These are phyloP conservation scores for Microthyrium microscopicum DNA, from an alignment of 2,329 filamentous ascomycete species.

Conservation along the genomic window DNA sequence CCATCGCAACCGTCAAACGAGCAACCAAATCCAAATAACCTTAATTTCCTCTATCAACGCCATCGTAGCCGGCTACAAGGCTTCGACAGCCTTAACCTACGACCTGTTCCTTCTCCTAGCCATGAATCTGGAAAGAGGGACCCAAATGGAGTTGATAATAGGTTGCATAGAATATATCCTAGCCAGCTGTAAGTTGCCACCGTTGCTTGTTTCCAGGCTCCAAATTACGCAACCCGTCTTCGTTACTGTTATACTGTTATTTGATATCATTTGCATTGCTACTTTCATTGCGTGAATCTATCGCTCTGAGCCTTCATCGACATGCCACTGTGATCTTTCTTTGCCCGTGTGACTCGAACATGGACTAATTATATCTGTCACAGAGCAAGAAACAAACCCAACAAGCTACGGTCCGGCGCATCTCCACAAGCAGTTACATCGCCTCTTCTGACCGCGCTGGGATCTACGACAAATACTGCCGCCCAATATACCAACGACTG, in stretches of 20 bases:
- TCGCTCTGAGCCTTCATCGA: too few species aligned
- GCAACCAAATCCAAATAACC: conserved; percentile 5
- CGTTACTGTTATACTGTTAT: too few species aligned
- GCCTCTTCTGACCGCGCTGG: conserved; percentile 8
- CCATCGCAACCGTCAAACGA: too few species aligned
- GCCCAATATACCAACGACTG: conserved; percentile 10
- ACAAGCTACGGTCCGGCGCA: too few species aligned
- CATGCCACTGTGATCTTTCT: too few species aligned
- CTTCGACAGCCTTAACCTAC: conserved; percentile 3
- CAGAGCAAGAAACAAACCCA: too few species aligned
- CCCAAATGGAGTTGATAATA: conserved; percentile 7
- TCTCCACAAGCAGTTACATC: conserved; percentile 7
- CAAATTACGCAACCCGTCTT: too few species aligned
- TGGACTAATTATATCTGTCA: too few species aligned
- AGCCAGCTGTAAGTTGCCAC: conserved; percentile 7
- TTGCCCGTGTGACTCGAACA: too few species aligned
- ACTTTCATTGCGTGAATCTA: too few species aligned
- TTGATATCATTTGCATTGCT: too few species aligned
- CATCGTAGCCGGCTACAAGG: conserved; percentile 5
- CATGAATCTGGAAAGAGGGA: conserved; percentile 6
- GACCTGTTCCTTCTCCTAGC: not conserved
- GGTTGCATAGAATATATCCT: conserved; percentile 6
- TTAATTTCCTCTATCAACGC: conserved; percentile 6
- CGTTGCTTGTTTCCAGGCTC: not conserved
- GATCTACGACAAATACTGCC: conserved; percentile 7